Conservation (phyloP, 2,329 filamentous ascomycete species). For the Phoma herbarum region DNA sequence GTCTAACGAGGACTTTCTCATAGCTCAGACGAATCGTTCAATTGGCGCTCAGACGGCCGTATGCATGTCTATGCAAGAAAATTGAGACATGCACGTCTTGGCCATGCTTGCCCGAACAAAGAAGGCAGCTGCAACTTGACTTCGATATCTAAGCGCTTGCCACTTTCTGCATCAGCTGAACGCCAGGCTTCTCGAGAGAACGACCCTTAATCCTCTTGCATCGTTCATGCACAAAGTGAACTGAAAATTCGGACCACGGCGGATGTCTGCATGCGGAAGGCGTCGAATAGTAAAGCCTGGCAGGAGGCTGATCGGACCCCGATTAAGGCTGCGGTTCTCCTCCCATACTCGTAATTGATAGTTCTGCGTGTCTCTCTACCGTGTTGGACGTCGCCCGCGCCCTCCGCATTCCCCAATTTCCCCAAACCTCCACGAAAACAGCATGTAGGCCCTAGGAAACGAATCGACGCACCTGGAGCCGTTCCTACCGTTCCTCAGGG, state of each 20-base stretch:
- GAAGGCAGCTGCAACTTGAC: background rate
- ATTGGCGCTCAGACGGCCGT: background rate
- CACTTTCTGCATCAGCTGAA: background rate
- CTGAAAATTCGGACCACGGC: background rate
- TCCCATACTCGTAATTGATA: background rate
- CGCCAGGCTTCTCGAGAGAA: background rate
- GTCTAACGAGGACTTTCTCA: background rate
- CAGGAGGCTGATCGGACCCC: background rate
- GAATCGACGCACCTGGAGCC: conserved; percentile 7
- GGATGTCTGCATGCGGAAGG: background rate
- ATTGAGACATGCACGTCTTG: background rate
- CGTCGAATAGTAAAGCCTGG: background rate
- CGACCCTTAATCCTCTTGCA: background rate
- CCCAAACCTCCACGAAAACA: conserved; percentile 8
- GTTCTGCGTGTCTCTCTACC: background rate
- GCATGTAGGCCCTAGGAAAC: conserved; percentile 17
- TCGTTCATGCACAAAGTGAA: background rate
- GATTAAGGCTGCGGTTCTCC: background rate
- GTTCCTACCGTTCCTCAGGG: conserved; percentile 9
- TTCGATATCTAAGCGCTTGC: background rate
- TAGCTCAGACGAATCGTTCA: background rate
- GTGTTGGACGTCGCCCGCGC: background rate
- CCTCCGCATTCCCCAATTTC: conserved; percentile 7
- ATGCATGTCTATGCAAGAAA: background rate
- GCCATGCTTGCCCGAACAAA: background rate